Conservation (phyloP, 2,329 filamentous ascomycete genomes). For the Colletotrichum sp. region DNA sequence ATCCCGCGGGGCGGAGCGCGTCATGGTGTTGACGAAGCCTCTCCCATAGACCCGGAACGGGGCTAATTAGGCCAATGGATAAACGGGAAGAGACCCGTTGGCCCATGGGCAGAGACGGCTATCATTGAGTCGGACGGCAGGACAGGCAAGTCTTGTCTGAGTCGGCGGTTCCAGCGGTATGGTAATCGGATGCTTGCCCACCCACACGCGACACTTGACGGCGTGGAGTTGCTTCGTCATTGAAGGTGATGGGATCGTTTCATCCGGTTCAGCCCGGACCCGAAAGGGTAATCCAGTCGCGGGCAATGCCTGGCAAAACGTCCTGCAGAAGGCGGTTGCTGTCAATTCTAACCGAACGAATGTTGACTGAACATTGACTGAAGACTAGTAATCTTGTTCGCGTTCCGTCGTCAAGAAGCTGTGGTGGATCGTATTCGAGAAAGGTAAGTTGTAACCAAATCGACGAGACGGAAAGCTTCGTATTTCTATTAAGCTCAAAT, state of each 20-base stretch:
- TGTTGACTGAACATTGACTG: neutral
- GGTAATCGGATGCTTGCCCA: neutral
- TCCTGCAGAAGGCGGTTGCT: neutral
- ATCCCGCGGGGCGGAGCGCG: neutral
- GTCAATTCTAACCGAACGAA: neutral
- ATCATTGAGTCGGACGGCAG: neutral
- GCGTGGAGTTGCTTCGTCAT: neutral
- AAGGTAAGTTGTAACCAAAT: neutral
- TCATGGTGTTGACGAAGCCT: neutral
- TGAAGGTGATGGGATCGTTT: neutral
- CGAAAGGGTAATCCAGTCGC: neutral
- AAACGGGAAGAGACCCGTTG: neutral
- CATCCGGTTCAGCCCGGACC: neutral
- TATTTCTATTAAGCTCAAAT: neutral
- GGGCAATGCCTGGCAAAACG: neutral
- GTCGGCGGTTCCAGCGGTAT: neutral
- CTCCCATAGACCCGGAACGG: neutral
- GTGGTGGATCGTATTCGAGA: neutral
- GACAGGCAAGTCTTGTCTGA: neutral
- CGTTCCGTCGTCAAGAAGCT: neutral
- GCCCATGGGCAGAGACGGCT: too few relatives aligned
- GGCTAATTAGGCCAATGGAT: neutral
- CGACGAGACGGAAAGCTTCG: neutral
- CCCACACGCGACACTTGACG: conserved; percentile 11
- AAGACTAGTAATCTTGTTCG: neutral